These are phyloP conservation scores for Saccharomycopsis selenospora DNA, from an alignment of 805 yeast genomes.

Conservation along the genomic window DNA sequence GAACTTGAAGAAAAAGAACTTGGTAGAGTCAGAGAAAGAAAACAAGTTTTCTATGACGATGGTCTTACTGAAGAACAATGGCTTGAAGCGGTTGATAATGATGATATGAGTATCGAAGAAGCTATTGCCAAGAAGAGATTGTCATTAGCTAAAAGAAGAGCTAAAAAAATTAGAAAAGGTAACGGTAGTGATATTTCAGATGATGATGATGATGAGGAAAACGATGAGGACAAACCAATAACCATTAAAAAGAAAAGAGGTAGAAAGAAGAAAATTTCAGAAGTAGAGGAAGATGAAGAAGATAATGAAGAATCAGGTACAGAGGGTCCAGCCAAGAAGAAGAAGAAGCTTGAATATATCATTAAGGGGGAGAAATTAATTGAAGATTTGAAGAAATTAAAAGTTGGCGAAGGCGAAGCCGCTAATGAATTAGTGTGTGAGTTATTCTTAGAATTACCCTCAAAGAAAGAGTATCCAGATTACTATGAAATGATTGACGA, in stretches of 20 bases:
- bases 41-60: conserved; percentile 54
- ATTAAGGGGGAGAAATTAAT: conserved; percentile 33
- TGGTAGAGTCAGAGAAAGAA: conserved; percentile 61
- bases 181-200: conserved; percentile 27
- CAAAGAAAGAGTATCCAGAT: conserved; percentile 73
- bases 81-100: conserved; percentile 72
- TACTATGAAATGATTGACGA: conserved; percentile 58
- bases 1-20: conserved; percentile 31
- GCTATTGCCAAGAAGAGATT: conserved; percentile 48
- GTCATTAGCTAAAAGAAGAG: conserved; percentile 35
- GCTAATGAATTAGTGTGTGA: conserved; percentile 40
- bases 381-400: conserved; percentile 35
- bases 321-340: conserved; percentile 21
- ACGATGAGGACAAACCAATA: conserved; percentile 22
- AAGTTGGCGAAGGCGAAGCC: conserved; percentile 40
- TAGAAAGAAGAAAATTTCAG: not conserved
- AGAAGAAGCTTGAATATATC: conserved; percentile 24
- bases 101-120: conserved; percentile 48
- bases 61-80: conserved; percentile 71
- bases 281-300: conserved; percentile 7
- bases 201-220: conserved; percentile 23
- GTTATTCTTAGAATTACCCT: conserved; percentile 64
- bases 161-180: conserved; percentile 26
- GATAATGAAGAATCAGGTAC: conserved; percentile 11
- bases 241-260: conserved; percentile 19